phyloP scores from a whole-genome alignment of 768 basidiomycete species.

The Pleurotus salmoneostramineus region DNA sequence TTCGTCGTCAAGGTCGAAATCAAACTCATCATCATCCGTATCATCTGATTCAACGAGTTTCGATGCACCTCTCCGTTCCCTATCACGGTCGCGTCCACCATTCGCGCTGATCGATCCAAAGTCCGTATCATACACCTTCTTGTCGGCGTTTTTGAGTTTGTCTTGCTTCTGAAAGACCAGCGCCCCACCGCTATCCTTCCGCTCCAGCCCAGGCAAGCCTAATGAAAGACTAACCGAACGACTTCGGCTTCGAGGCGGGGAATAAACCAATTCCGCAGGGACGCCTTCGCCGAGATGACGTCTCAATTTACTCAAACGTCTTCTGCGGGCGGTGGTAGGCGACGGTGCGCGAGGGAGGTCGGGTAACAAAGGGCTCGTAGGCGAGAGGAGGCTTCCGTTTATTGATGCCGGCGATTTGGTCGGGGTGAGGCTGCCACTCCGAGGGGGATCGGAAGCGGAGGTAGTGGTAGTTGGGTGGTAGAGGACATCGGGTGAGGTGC shows the following conservation, averaged over 20 bases:
- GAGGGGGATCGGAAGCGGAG: background rate
- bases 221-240: background rate
- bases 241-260: background rate
- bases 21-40: background rate
- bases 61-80: background rate
- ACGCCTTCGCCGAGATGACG: constrained; percentile 29
- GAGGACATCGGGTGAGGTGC: constrained; percentile 1
- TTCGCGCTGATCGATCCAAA: background rate
- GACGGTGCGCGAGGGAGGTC: constrained; percentile 17
- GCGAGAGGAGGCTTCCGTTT: background rate
- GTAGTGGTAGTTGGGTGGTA: background rate
- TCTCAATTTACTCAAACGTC: constrained; percentile 25
- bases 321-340: constrained; percentile 22
- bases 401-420: background rate
- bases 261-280: constrained; percentile 13
- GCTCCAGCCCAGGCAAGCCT: background rate
- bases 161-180: background rate
- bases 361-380: constrained; percentile 9
- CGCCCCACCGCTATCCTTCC: background rate
- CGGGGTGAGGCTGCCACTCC: background rate
- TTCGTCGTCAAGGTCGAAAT: no score
- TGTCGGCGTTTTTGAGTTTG: background rate
- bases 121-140: background rate
- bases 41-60: constrained; percentile 5
- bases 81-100: background rate